Conservation (phyloP, 768 basidiomycete genomes). For the Rhizopogon vesiculosus region DNA sequence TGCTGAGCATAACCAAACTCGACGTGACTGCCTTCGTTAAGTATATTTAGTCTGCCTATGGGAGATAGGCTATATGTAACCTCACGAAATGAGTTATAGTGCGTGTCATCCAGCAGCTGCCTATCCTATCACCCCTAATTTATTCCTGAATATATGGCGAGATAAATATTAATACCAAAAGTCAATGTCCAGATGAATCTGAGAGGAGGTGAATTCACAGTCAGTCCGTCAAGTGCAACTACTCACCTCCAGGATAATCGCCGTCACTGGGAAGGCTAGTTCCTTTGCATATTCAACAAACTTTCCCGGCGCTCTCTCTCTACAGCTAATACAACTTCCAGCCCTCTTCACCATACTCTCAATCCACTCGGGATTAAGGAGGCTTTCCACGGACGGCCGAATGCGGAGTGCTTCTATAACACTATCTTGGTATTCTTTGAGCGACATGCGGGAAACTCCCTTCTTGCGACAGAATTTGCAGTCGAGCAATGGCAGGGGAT, state of each 20-base stretch:
- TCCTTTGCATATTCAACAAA: slow-evolving; percentile 26
- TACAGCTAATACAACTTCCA: slow-evolving; percentile 24
- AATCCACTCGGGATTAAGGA: slow-evolving; percentile 26
- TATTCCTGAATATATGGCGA: background rate
- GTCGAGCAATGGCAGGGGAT: slow-evolving; percentile 25
- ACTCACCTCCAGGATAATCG: slow-evolving; percentile 25
- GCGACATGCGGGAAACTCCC: slow-evolving; percentile 24
- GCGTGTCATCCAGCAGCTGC: no score
- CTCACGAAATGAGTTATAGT: no score
- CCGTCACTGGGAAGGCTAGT: slow-evolving; percentile 20
- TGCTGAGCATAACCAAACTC: background rate
- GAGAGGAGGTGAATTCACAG: background rate
- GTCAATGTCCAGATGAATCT: slow-evolving; percentile 2
- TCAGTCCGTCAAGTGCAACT: background rate
- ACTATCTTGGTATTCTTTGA: slow-evolving; percentile 28
- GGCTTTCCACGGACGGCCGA: slow-evolving; percentile 27
- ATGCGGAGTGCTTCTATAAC: slow-evolving; percentile 27
- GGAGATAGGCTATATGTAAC: no score
- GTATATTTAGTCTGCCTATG: no score
- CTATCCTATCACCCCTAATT: no score
- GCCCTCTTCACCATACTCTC: slow-evolving; percentile 24
- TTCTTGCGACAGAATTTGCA: slow-evolving; percentile 32
- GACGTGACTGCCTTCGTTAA: no score
- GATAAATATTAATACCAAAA: background rate
- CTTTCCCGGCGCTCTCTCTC: slow-evolving; percentile 25